Evolutionary conservation across 345 rosid species (phyloP).

Genomic region (Syzygium grande): DNA sequence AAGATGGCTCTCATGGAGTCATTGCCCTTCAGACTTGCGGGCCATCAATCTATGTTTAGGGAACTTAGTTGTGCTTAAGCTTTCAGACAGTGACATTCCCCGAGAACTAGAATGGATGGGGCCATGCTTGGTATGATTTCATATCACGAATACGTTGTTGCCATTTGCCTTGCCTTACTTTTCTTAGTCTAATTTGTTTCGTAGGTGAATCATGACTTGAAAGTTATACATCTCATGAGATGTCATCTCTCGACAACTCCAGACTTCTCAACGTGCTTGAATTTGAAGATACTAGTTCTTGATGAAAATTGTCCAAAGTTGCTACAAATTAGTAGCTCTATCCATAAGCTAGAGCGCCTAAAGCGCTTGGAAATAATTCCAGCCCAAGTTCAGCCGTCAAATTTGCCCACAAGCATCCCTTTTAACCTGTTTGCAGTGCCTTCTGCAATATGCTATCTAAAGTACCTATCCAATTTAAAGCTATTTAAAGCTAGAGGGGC

Average conservation of each 20-base stretch:
- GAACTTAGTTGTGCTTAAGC: too few relatives aligned
- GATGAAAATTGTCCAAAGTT: not conserved
- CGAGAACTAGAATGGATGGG: not conserved
- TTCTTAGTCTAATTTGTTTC: not conserved
- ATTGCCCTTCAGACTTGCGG: too few relatives aligned
- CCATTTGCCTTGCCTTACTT: not conserved
- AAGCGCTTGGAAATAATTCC: not conserved
- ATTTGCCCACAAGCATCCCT: not conserved
- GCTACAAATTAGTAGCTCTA: not conserved
- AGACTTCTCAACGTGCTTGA: not conserved
- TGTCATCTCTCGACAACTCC: not conserved
- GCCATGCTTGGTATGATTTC: not conserved
- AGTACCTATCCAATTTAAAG: not conserved
- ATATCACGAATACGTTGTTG: not conserved
- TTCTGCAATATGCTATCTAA: not conserved
- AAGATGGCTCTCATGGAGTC: too few relatives aligned
- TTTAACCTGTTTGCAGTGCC: not conserved
- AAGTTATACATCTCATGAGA: not conserved
- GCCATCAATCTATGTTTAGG: too few relatives aligned
- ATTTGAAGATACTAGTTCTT: not conserved
- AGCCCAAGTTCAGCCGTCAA: not conserved
- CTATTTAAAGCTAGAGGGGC: not conserved
- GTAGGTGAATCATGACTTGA: not conserved
- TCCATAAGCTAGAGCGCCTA: not conserved
- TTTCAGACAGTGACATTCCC: too few relatives aligned